These are phyloP conservation scores for Blastosporella zonata DNA, from an alignment of 1,284 basidiomycete species.

Conservation along the genomic window DNA sequence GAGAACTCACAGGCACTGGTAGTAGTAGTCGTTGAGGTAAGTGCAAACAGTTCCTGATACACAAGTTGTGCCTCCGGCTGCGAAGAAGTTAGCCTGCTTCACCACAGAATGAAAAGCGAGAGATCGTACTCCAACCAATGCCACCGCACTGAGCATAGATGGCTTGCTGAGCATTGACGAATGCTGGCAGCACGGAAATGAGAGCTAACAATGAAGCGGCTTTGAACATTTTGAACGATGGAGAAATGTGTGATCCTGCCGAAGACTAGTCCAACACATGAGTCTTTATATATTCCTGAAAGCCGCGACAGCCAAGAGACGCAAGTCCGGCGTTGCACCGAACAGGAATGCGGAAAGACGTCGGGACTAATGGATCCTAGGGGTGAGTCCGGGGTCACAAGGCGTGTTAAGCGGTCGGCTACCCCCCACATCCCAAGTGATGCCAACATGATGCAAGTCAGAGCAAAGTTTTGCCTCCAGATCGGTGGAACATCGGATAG, in stretches of 20 bases:
- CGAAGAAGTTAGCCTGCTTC: slow-evolving; percentile 9
- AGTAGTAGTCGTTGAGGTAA: slow-evolving; percentile 49
- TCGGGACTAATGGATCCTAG: slow-evolving; percentile 32
- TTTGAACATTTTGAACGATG: slow-evolving; percentile 42
- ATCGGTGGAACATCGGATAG: slow-evolving; percentile 30
- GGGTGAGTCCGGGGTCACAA: slow-evolving; percentile 22
- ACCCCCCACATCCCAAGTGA: not conserved
- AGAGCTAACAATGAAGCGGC: slow-evolving; percentile 45
- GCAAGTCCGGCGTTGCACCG: slow-evolving; percentile 44
- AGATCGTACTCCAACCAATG: slow-evolving; percentile 44
- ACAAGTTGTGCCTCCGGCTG: slow-evolving; percentile 50
- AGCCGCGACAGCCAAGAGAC: slow-evolving; percentile 14
- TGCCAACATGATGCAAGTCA: slow-evolving; percentile 9
- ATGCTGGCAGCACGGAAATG: slow-evolving; percentile 41
- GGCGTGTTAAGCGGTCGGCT: slow-evolving; percentile 22
- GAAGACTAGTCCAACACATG: not conserved
- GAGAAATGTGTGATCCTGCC: slow-evolving; percentile 12
- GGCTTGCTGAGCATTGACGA: slow-evolving; percentile 42
- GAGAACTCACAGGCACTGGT: slow-evolving; percentile 49
- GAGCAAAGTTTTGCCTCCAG: slow-evolving; percentile 10
- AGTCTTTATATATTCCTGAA: slow-evolving; percentile 14
- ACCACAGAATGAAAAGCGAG: not conserved
- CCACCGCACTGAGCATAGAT: slow-evolving; percentile 53
- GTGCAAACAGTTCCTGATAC: slow-evolving; percentile 40
- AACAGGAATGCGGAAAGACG: slow-evolving; percentile 39